These are phyloP conservation scores for Auricularia heimuer DNA, from an alignment of 768 basidiomycete genomes.

Conservation along the genomic window DNA sequence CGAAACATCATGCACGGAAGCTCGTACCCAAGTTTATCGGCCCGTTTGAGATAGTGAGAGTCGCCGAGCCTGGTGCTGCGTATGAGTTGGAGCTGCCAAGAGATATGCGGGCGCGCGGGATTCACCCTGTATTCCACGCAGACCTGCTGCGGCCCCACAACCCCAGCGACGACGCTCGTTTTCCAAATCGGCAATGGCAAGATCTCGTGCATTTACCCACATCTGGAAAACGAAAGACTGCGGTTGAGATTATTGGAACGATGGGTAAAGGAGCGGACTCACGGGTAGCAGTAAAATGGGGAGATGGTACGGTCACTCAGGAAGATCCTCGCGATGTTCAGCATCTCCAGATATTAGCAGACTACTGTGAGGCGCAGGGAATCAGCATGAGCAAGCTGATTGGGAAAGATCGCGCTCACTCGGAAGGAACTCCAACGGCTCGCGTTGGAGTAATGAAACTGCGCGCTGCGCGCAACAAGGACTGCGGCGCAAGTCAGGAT, in stretches of 20 bases:
- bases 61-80: constrained; percentile 13
- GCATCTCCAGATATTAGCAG: not conserved
- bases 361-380: constrained; percentile 10
- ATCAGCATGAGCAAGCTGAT: not conserved
- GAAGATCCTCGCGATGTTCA: not conserved
- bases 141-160: constrained; percentile 20
- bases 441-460: too few species aligned
- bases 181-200: constrained; percentile 20
- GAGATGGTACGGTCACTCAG: constrained; percentile 7
- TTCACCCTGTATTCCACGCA: constrained; percentile 28
- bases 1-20: constrained; percentile 25
- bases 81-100: constrained; percentile 21
- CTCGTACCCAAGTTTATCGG: constrained; percentile 30
- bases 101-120: constrained; percentile 19
- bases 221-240: not conserved
- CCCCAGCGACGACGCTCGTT: constrained; percentile 24
- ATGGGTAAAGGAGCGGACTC: constrained; percentile 6
- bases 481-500: too few species aligned
- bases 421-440: too few species aligned
- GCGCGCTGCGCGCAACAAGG: too few species aligned
- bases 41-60: constrained; percentile 22
- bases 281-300: constrained; percentile 7
- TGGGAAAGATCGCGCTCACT: too few species aligned
- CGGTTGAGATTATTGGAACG: constrained; percentile 1
- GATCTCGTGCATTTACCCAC: not conserved